Conservation (phyloP, 768 basidiomycete species). For the Russula virescens region DNA sequence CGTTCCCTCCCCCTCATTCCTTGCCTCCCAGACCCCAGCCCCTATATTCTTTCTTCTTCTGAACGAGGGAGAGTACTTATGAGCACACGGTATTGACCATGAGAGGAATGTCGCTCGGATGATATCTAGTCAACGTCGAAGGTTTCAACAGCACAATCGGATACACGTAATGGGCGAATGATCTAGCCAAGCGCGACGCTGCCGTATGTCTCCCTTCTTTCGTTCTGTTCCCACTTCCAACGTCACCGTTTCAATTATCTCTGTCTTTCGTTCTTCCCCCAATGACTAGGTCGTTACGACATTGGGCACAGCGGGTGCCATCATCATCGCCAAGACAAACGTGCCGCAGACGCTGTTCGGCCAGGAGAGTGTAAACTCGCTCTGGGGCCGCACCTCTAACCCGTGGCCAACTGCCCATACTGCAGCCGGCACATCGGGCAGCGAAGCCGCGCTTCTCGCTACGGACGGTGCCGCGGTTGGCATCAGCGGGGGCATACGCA, state of each 20-base stretch:
- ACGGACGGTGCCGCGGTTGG: slow-evolving; percentile 76
- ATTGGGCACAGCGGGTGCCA: slow-evolving; percentile 64
- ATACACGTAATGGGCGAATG: slow-evolving; percentile 63
- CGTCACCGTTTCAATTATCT: no score
- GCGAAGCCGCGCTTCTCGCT: slow-evolving; percentile 69
- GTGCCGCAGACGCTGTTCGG: slow-evolving; percentile 86
- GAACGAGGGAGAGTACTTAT: no score
- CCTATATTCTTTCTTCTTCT: no score
- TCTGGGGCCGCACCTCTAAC: slow-evolving; percentile 70
- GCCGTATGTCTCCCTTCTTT: slow-evolving; percentile 40
- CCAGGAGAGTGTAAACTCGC: slow-evolving; percentile 75
- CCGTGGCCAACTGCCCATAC: slow-evolving; percentile 45
- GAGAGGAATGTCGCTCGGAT: no score
- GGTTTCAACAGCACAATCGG: slow-evolving; percentile 71
- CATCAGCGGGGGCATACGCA: slow-evolving; percentile 79
- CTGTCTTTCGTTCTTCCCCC: no score
- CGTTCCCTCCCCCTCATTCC: slow-evolving; percentile 9
- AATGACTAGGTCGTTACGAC: slow-evolving; percentile 51
- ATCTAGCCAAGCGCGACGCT: slow-evolving; percentile 54
- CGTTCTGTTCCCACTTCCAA: no score
- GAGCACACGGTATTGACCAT: no score
- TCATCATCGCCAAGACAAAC: slow-evolving; percentile 86
- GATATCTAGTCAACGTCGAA: slow-evolving; percentile 45
- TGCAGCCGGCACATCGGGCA: slow-evolving; percentile 19
- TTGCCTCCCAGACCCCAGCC: no score